Percentiles rank a stretch among this genome's conserved stretches.
These are phyloP conservation scores for Phaeosphaeria sp. DNA, from an alignment of 2,329 filamentous ascomycete genomes.

Conservation along the genomic window DNA sequence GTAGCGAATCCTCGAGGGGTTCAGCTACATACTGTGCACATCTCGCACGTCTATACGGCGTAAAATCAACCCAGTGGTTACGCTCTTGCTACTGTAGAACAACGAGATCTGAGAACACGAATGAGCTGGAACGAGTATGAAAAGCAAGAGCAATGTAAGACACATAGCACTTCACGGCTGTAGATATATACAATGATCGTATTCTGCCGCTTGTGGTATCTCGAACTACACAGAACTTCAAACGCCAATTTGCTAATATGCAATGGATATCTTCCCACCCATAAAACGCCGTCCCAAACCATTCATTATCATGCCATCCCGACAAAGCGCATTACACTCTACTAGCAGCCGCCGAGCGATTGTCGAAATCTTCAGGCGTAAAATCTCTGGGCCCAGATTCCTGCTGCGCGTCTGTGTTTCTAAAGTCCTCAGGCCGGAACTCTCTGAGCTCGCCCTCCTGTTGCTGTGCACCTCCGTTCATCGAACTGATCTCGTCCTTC, in stretches of 20 bases:
- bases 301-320: neutral
- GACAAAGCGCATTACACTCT: constrained; percentile 2
- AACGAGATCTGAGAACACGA: neutral
- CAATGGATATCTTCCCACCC: constrained; percentile 21
- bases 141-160: neutral
- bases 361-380: constrained; percentile 33
- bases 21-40: too few relatives aligned
- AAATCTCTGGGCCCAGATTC: constrained; percentile 25
- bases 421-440: constrained; percentile 36
- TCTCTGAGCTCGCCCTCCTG: constrained; percentile 22
- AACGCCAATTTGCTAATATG: constrained; percentile 21
- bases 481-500: constrained; percentile 40
- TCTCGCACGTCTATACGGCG: too few relatives aligned
- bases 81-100: too few relatives aligned
- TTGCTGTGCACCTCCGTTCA: constrained; percentile 10
- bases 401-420: constrained; percentile 5
- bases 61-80: too few relatives aligned
- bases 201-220: constrained; percentile 10
- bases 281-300: constrained; percentile 3
- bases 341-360: constrained; percentile 1
- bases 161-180: neutral
- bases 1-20: too few relatives aligned
- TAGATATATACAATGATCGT: neutral
- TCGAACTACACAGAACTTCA: constrained; percentile 2
- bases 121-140: neutral